Base-by-base conservation (phyloP, 1,284 basidiomycete genomes). In the Melampsora americana region DNA sequence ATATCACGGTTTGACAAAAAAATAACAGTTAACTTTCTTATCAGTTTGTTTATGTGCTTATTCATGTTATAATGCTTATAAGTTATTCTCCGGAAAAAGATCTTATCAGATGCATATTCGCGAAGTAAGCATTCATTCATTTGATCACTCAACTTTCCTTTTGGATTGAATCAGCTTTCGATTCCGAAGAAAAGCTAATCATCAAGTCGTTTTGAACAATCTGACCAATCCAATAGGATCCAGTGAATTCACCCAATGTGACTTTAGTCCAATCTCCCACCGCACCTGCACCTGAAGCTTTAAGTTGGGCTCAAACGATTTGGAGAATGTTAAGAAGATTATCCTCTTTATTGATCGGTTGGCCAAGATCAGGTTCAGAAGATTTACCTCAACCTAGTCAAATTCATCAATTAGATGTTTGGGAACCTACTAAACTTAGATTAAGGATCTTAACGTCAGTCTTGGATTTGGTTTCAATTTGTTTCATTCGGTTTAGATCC, bases 341-440 rank as follows among this genome's bases (percentile, higher is more conserved):
- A 90, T 83, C 83, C 92, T 59, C 82, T 91, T 26, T 89, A 89
- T 56, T 83, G 90, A 80, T 85, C 85, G 61, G 86, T 86, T 73
- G 64, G 20, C 86, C 87, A 2, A 84, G 85, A 46, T 83, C 84
- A 50, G 81, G 81, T n/a, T 82, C 84, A 60, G 83, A 84, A 46
- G 84, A 83, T 61, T 83, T 84, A 9, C 85, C 84, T 62, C 87
- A 84, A 79, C 77, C 73, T 66, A 80, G 82, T 68, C 82, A 83
- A 61, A 84, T 92, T 23, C 90, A 91, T 80, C 88, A 90, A 81
- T 83, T 93, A 69, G 88, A 90, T 77, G 85, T 90, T 53, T 93
- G 91, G 91, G 84, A 86, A 9, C 91, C 91, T 1, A 88, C 87
- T n/a, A 87, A 88, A 78, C 83, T 91, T 62, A 89, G 91, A 80